Conservation (phyloP, 345 rosid species). For the Sonneratia alba region DNA sequence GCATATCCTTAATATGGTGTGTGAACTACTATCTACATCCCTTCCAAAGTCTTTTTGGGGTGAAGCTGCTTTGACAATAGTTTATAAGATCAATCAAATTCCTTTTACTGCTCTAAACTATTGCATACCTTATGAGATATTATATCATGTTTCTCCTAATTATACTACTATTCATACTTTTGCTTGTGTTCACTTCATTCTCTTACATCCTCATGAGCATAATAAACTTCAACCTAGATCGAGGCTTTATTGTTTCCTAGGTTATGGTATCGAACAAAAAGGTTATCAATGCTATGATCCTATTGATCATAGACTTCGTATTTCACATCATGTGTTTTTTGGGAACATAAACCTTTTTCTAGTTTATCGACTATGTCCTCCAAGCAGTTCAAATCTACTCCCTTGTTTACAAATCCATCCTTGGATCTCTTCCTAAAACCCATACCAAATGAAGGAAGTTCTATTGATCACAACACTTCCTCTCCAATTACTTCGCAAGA, state of each 20-base stretch:
- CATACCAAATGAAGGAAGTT: too few species aligned
- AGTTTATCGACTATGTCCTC: too few species aligned
- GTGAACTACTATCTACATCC: too few species aligned
- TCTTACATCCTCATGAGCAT: background rate
- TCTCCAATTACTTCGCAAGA: too few species aligned
- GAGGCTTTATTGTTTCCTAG: slow-evolving; percentile 2
- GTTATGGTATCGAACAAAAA: slow-evolving; percentile 4
- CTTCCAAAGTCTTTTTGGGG: too few species aligned
- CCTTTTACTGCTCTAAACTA: too few species aligned
- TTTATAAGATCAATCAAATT: too few species aligned
- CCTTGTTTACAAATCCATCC: background rate
- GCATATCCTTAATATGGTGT: background rate
- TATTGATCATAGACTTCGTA: background rate
- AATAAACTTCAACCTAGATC: background rate
- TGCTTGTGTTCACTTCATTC: background rate
- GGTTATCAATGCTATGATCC: background rate
- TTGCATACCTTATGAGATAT: background rate
- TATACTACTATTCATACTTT: background rate
- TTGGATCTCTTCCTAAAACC: too few species aligned
- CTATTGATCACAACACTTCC: too few species aligned
- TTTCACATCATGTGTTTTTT: slow-evolving; percentile 1
- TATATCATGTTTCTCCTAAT: background rate
- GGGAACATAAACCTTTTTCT: slow-evolving; percentile 1
- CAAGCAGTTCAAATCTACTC: background rate
- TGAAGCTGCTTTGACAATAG: too few species aligned